These are phyloP conservation scores for Pseudozyma pruni DNA, from an alignment of 1,284 basidiomycete genomes.

Conservation along the genomic window DNA sequence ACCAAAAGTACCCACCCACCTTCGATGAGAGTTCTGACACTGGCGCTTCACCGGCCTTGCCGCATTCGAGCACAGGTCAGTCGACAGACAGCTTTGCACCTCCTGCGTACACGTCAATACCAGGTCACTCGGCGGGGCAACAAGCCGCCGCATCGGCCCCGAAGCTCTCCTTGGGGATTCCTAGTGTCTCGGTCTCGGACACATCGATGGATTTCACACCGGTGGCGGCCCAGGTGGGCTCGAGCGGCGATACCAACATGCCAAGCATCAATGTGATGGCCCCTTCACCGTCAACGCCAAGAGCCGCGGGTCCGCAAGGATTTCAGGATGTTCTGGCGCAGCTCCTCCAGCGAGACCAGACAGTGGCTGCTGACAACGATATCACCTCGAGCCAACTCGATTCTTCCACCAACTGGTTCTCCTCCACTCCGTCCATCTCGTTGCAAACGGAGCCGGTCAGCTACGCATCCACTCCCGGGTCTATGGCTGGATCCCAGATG, in stretches of 20 bases:
- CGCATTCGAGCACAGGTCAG: constrained; percentile 2
- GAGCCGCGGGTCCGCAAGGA: constrained; percentile 21
- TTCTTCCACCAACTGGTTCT: constrained; percentile 15
- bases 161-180: constrained; percentile 41
- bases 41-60: constrained; percentile 18
- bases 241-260: constrained; percentile 19
- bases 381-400: constrained; percentile 7
- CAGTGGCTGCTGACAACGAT: background rate
- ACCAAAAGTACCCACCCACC: constrained; percentile 24
- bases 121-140: constrained; percentile 3
- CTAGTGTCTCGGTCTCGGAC: constrained; percentile 37
- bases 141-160: constrained; percentile 11
- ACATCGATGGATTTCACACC: constrained; percentile 38
- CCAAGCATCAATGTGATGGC: constrained; percentile 54
- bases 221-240: constrained; percentile 9
- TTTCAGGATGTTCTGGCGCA: constrained; percentile 48
- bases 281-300: constrained; percentile 44
- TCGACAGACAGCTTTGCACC: constrained; percentile 1
- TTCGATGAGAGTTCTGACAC: constrained; percentile 34
- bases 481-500: constrained; percentile 9
- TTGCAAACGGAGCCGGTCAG: constrained; percentile 30
- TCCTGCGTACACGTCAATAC: constrained; percentile 5
- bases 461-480: constrained; percentile 13
- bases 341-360: constrained; percentile 27
- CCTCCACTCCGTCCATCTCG: constrained; percentile 5